Conservation (phyloP, 257 asterid genomes). For the Petunia axillaris region DNA sequence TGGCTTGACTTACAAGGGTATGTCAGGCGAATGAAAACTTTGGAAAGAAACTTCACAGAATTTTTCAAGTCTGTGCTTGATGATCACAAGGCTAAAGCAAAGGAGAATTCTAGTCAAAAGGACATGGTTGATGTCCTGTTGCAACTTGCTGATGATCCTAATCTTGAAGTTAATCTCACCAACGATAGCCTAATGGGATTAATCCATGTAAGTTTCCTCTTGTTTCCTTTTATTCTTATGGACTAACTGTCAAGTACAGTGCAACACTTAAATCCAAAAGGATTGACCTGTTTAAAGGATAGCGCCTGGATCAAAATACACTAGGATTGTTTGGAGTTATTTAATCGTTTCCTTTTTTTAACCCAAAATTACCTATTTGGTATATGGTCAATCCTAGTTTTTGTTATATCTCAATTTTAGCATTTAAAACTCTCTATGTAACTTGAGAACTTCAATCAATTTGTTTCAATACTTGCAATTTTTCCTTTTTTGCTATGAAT, state of each 20-base stretch:
- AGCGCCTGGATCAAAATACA: too few species aligned
- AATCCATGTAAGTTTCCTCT: slow-evolving; percentile 2
- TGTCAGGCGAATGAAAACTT: too few species aligned
- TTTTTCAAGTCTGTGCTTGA: slow-evolving; percentile 11
- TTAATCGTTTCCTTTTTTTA: too few species aligned
- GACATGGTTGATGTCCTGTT: neutral
- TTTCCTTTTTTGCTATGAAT: neutral
- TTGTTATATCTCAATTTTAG: too few species aligned
- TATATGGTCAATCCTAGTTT: too few species aligned
- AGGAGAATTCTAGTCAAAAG: neutral
- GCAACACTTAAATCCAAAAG: too few species aligned
- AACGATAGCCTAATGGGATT: neutral
- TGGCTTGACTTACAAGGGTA: too few species aligned
- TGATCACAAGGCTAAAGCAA: slow-evolving; percentile 27
- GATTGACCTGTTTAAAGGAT: too few species aligned
- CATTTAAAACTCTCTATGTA: neutral
- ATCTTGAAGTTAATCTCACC: slow-evolving; percentile 29
- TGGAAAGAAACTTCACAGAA: too few species aligned
- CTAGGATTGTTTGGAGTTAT: too few species aligned
- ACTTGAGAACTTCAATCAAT: neutral
- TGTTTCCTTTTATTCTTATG: neutral
- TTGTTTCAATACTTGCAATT: neutral
- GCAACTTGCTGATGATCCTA: slow-evolving; percentile 27
- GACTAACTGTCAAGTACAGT: too few species aligned
- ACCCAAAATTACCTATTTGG: too few species aligned